Base-by-base conservation (phyloP, 1,139 yeast species). In the Blastobotrys serpentis region DNA sequence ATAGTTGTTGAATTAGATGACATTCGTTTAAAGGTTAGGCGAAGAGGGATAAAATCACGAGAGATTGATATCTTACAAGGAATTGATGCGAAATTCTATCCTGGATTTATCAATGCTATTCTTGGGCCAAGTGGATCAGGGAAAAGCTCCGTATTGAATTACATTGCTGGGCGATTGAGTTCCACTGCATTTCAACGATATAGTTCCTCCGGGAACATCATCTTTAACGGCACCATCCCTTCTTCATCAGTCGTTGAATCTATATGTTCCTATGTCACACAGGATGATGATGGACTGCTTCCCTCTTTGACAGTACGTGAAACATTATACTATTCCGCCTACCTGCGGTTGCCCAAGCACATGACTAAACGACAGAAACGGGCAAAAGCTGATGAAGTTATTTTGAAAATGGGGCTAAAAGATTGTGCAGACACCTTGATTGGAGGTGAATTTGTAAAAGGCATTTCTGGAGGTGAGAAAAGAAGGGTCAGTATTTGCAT, bases 111-210 rank as follows among this genome's bases (percentile, higher is more conserved):
- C n/a, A 87, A 86, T 66, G 92, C 86, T 0, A 85, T 87, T 32
- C 81, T 87, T 84, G 96, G 96, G 0, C 95, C 95, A 0, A 85
- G 94, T 1, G 95, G 95, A 0, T 81, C 89, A 4, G 96, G 95
- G 2, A 87, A 87, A 61, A 82, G 94, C 0, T 83, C 95, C 0
- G 65, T 86, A 25, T 68, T 87, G 49, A 86, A 84, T 58, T 70
- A 76, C 44, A 70, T 87, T 38, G 82, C 94, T 11, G 80, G 83
- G 18, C 71, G 95, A 51, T 64, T 83, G 11, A 71, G 73, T 17
- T 75, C 83, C 0, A 68, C 74, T 3, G 69, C 63, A 21, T 60
- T 58, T 44, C 70, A 76, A 10, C 71, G 62, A 52, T 73, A 63
- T 68, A 57, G 55, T 53, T 58, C 62, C 0, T 53, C 68, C 7